Conservation (phyloP, 768 basidiomycete genomes). For the Rhodocollybia butyracea region DNA sequence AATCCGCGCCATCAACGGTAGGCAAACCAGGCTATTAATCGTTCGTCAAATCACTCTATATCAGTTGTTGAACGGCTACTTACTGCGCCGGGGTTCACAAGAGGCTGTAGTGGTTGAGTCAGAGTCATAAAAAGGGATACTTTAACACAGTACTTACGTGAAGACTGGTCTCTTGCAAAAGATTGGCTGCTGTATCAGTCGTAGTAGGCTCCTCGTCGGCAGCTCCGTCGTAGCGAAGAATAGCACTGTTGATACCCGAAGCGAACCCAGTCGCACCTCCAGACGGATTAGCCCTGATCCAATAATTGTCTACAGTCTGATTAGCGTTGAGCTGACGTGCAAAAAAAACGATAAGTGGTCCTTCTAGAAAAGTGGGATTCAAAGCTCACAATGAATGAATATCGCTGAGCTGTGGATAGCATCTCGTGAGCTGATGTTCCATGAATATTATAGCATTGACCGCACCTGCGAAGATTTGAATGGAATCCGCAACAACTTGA, state of each 20-base stretch:
- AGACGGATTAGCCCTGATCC: constrained; percentile 22
- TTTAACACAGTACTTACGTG: not conserved
- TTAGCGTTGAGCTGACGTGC: constrained; percentile 15
- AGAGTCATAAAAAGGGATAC: not conserved
- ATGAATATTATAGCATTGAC: constrained; percentile 3
- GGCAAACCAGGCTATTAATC: not conserved
- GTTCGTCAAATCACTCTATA: too few relatives aligned
- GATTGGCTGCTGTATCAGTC: not conserved
- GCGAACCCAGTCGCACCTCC: not conserved
- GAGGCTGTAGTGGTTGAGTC: not conserved
- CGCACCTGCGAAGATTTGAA: constrained; percentile 14
- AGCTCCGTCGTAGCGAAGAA: constrained; percentile 49
- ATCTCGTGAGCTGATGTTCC: too few relatives aligned
- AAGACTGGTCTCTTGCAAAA: not conserved
- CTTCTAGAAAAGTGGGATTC: not conserved
- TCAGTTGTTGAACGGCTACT: too few relatives aligned
- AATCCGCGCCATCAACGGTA: not conserved
- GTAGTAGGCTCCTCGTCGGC: not conserved
- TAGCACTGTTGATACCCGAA: constrained; percentile 44
- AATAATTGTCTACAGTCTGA: constrained; percentile 30
- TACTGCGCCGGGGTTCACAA: not conserved
- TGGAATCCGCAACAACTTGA: constrained; percentile 21
- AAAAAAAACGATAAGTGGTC: not conserved
- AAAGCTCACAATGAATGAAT: constrained; percentile 35
- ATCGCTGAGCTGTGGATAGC: too few relatives aligned